Base-by-base conservation (phyloP, 108 stramenopile species). In the Stephanodiscus triporus region DNA sequence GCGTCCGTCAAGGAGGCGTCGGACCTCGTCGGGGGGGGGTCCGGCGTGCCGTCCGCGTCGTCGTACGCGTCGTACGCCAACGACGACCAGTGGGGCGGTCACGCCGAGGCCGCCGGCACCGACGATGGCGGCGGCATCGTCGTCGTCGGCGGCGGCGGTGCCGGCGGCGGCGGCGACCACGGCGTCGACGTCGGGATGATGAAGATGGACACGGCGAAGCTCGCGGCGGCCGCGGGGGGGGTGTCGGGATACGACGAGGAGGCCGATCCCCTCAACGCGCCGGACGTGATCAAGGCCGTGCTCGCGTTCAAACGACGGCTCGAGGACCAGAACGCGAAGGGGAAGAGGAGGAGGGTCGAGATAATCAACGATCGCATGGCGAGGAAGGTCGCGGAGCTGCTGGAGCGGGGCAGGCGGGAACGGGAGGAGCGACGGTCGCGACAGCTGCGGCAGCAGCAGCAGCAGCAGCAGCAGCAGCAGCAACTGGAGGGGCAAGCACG, bases 191-290 rank as follows among this genome's bases (percentile, higher is more conserved):
- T 5, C 16, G 53, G 55, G 9, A 54, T 66, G 38, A 23, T 62
- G 38, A 43, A 76, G 68, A 23, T 80, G 36, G 63, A 80, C 69
- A 72, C 71, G 50, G 72, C 48, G 36, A 80, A 80, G 30, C 50
- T 71, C 30, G 80, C 87, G 9, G 86, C 86, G 6, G 77, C 77
- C 11, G 86, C 86, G 14, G 89, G 75, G 14, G 88, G 83, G 17
- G 88, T 80, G 11, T 66, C 70, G 7, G 79, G 53, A 0, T 90
- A 91, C 62, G 91, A 90, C 66, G 89, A 86, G 54, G 93, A 94
- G 19, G 90, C 83, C 43, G 93, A 94, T 84, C 93, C 93, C 0
- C 64, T 94, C 6, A 91, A 87, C 77, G 86, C 89, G 23, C 93
- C 93, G 0, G 82, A 87, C 8, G 93, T 94, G 2, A 54, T 94